Conservation (phyloP, 2,329 filamentous ascomycete species). For the Epichloe amarillans region DNA sequence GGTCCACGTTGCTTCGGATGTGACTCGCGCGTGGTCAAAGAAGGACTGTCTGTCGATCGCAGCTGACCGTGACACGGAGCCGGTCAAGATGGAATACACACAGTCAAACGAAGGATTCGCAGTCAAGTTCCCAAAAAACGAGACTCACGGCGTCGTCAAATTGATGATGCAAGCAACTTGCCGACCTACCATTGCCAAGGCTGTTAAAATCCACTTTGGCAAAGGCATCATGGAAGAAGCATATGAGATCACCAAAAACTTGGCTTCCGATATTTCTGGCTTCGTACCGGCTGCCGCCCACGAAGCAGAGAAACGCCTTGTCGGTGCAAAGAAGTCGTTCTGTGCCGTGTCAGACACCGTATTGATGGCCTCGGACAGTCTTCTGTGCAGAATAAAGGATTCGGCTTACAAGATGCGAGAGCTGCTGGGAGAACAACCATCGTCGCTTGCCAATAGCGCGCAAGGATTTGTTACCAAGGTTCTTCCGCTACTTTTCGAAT, state of each 20-base stretch:
- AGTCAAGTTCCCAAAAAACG: constrained; percentile 36
- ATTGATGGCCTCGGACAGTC: constrained; percentile 15
- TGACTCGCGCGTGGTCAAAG: constrained; percentile 42
- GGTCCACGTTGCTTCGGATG: constrained; percentile 34
- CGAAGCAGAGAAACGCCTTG: constrained; percentile 24
- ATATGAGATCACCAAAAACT: constrained; percentile 29
- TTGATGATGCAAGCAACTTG: constrained; percentile 44
- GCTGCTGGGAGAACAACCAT: constrained; percentile 12
- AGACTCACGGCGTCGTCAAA: constrained; percentile 44
- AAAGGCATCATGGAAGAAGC: constrained; percentile 31
- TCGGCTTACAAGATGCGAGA: constrained; percentile 12
- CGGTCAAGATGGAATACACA: constrained; percentile 35
- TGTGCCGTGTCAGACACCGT: constrained; percentile 18
- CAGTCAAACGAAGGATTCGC: constrained; percentile 37
- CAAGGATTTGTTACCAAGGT: constrained; percentile 10
- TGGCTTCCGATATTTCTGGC: constrained; percentile 28
- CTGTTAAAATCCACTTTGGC: constrained; percentile 47
- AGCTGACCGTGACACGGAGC: constrained; percentile 33
- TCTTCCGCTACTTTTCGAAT: constrained; percentile 11
- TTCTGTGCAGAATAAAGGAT: constrained; percentile 12
- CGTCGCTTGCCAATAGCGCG: constrained; percentile 8
- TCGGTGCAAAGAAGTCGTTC: constrained; percentile 20
- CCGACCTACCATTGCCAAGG: constrained; percentile 47
- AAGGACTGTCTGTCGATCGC: constrained; percentile 40
- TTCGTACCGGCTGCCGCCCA: constrained; percentile 26